Percentiles rank a stretch among this genome's conserved stretches.
Evolutionary conservation across 1,139 yeast genomes (phyloP).

Genomic region (Fermentozyma sake): DNA sequence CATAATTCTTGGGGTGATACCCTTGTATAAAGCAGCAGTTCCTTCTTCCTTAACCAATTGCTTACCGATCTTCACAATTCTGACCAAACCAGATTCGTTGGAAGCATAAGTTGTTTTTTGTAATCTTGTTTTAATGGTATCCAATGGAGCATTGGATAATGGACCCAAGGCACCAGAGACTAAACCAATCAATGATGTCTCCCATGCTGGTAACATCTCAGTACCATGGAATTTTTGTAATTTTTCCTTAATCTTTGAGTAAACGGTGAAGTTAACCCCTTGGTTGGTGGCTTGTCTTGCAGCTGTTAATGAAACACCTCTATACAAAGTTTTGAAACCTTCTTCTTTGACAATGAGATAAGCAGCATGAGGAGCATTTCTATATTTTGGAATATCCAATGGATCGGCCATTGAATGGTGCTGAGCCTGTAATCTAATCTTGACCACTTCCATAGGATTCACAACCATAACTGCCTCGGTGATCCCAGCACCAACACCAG

Average conservation of each 20-base stretch:
- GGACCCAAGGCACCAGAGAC: conserved; percentile 97
- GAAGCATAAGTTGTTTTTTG: conserved; percentile 80
- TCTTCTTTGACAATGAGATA: conserved; percentile 84
- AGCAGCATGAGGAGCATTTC: conserved; percentile 90
- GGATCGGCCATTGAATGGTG: conserved; percentile 87
- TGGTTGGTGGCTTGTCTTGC: conserved; percentile 98
- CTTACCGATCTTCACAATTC: conserved; percentile 76
- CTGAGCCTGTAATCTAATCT: conserved; percentile 94
- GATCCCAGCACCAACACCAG: conserved; percentile 97
- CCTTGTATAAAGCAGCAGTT: conserved; percentile 82
- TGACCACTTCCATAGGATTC: conserved; percentile 96
- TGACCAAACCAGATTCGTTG: conserved; percentile 66
- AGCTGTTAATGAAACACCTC: conserved; percentile 94
- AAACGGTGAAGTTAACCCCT: conserved; percentile 96
- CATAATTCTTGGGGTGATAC: conserved; percentile 98
- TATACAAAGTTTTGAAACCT: conserved; percentile 82
- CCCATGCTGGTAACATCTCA: conserved; percentile 82
- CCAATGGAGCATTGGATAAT: conserved; percentile 94
- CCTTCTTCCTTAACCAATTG: conserved; percentile 90
- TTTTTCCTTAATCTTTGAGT: conserved; percentile 74
- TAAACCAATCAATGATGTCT: conserved; percentile 87
- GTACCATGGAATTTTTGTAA: conserved; percentile 63
- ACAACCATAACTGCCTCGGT: conserved; percentile 95
- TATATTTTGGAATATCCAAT: conserved; percentile 73
- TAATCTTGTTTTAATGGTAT: conserved; percentile 94